Percentiles rank a stretch among this genome's conserved stretches.
phyloP scores from a whole-genome alignment of 257 asterid species.

The Ilex aquifolium region DNA sequence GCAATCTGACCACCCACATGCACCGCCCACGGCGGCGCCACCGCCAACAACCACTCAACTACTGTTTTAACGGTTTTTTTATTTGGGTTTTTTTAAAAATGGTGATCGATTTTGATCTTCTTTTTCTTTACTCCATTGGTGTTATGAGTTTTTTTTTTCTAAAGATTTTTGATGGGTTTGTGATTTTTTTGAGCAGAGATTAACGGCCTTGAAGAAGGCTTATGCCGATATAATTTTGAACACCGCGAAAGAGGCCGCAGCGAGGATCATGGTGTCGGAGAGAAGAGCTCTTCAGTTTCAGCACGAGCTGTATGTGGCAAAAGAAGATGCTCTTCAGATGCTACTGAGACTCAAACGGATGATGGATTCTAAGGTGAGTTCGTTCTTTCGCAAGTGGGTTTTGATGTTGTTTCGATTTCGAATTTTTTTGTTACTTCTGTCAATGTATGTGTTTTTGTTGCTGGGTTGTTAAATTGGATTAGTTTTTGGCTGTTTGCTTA shows the following conservation, averaged over 20 bases:
- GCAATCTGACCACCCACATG: too few relatives aligned
- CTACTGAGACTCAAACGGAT: background rate
- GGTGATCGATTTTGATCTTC: background rate
- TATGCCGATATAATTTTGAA: background rate
- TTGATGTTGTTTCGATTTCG: too few relatives aligned
- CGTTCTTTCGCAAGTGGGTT: too few relatives aligned
- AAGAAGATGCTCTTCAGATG: background rate
- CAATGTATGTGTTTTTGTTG: too few relatives aligned
- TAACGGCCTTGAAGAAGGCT: slow-evolving; percentile 1
- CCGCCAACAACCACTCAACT: background rate
- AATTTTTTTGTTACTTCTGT: too few relatives aligned
- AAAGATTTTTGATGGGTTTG: background rate
- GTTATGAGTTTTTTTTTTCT: background rate
- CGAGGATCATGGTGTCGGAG: slow-evolving; percentile 1
- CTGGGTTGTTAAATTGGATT: too few relatives aligned
- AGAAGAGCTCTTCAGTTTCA: background rate
- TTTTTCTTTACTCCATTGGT: background rate
- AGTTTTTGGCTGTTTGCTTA: too few relatives aligned
- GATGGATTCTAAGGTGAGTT: background rate
- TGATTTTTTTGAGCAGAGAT: background rate
- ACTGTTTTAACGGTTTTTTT: background rate
- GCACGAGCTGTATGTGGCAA: background rate
- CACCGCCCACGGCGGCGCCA: background rate
- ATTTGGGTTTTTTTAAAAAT: background rate
- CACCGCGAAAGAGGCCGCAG: background rate